Evolutionary conservation across 2,329 filamentous ascomycete genomes (phyloP), one percentile per base, ranked within the genome.

Genomic region (Calonectria multiphialidica): DNA sequence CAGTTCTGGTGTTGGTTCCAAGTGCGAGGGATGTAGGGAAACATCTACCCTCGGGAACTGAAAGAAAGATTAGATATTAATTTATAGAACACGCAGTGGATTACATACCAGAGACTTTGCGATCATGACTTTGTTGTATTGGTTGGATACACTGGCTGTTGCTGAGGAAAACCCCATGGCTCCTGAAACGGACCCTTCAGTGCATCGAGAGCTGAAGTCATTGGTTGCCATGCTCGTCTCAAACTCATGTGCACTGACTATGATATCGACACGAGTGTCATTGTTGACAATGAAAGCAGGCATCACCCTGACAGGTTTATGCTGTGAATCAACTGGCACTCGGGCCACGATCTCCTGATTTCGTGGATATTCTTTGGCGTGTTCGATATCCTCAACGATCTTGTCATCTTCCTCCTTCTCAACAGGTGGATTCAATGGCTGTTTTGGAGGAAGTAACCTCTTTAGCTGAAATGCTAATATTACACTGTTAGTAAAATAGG

Each of bases 141-240:
- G 50, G 33, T 35, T 37, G 6, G 50, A 37, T 37, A 30, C 30
- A 16, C 9, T 37, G 9, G 30, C 50, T 3, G 30, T 37, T 12
- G 30, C 33, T 12, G 33, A 57, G 2, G 35, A 57, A 10, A 30
- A 57, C 2, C n/a, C 33, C 2, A 57, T 16, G 33, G 30, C 50
- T 1, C 50, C 50, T n/a, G 50, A 57, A 7, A 57, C 33, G 3
- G 30, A 57, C 16, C n/a, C 33, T n/a, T 57, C 50, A 8, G 50
- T 57, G n/a, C 30, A 57, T 13, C 37, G 50, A 21, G 50, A 57
- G 50, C 50, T 57, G n/a, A 57, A 57, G 30, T 37, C 50, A 8
- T 57, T 57, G 4, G 33, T 57, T 7, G 50, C 50, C 50, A 57
- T 57, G 50, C 50, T 57, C 1, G 50, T 57, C n/a, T 57, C 50